These are phyloP conservation scores for Teratosphaeria destructans DNA, from an alignment of 2,329 filamentous ascomycete species.

Conservation along the genomic window DNA sequence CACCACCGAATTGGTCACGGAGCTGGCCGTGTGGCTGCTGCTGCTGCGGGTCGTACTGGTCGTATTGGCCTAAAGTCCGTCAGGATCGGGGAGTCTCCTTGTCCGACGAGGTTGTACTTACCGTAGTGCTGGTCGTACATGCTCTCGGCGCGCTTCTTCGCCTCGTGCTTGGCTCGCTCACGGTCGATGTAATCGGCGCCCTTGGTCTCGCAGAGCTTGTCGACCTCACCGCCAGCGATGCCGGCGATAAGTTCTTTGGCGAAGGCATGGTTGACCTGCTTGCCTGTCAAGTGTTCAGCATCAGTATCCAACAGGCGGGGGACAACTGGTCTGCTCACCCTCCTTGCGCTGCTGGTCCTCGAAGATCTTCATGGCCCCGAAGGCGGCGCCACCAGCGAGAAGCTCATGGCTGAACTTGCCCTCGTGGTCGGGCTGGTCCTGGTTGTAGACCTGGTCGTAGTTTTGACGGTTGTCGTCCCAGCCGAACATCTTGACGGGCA, in stretches of 20 bases:
- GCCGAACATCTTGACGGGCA: slow-evolving; percentile 32
- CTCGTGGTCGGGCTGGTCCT: slow-evolving; percentile 43
- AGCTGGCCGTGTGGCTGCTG: slow-evolving; percentile 26
- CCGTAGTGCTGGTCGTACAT: slow-evolving; percentile 42
- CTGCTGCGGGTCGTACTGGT: slow-evolving; percentile 33
- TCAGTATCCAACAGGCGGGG: neutral
- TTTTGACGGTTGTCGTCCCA: slow-evolving; percentile 42
- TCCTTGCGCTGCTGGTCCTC: slow-evolving; percentile 64
- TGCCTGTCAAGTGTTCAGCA: slow-evolving; percentile 40
- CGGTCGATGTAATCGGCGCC: slow-evolving; percentile 40
- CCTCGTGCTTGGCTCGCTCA: slow-evolving; percentile 37
- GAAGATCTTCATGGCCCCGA: slow-evolving; percentile 69
- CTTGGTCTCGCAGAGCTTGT: slow-evolving; percentile 57
- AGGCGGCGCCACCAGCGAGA: slow-evolving; percentile 64
- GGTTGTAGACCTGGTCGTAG: slow-evolving; percentile 46
- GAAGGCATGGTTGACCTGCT: slow-evolving; percentile 60
- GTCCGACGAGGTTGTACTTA: neutral
- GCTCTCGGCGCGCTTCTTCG: slow-evolving; percentile 31
- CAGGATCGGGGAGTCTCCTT: slow-evolving; percentile 17
- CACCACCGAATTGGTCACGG: slow-evolving; percentile 21
- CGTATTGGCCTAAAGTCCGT: slow-evolving; percentile 22
- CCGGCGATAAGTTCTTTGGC: slow-evolving; percentile 69
- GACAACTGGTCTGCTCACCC: slow-evolving; percentile 25
- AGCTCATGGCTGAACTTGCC: slow-evolving; percentile 61
- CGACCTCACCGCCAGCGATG: slow-evolving; percentile 63